Percentiles rank a stretch among this genome's conserved stretches.
These are phyloP conservation scores for Cordyceps farinosa DNA, from an alignment of 2,329 filamentous ascomycete genomes.

Conservation along the genomic window DNA sequence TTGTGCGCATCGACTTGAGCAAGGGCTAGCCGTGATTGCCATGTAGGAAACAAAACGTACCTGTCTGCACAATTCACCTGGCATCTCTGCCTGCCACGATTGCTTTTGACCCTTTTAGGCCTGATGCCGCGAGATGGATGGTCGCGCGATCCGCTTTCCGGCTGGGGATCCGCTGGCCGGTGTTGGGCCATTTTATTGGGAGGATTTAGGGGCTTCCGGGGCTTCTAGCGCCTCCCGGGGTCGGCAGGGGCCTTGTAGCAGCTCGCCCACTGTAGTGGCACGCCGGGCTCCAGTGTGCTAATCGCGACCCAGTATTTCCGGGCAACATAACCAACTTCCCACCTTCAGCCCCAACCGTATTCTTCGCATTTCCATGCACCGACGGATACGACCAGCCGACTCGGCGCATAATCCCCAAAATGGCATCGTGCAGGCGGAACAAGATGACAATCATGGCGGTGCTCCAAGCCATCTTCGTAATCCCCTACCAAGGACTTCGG, in stretches of 20 bases:
- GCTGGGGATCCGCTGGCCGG: no score
- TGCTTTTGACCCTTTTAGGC: no score
- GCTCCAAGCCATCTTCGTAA: not conserved
- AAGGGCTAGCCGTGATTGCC: no score
- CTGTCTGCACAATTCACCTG: no score
- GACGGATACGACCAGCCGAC: slow-evolving; percentile 6
- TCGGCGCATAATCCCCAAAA: slow-evolving; percentile 8
- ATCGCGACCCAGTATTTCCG: slow-evolving; percentile 11
- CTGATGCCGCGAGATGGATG: no score
- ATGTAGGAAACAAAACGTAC: no score
- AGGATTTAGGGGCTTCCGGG: not conserved
- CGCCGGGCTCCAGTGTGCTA: not conserved
- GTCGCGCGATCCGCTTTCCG: no score
- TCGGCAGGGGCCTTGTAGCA: not conserved
- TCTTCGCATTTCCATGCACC: slow-evolving; percentile 12
- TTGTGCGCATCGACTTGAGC: no score
- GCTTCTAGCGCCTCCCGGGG: not conserved
- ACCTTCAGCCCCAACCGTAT: slow-evolving; percentile 14
- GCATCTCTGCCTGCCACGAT: no score
- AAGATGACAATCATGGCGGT: slow-evolving; percentile 1
- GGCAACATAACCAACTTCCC: not conserved
- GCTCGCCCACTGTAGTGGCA: not conserved
- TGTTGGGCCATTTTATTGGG: not conserved
- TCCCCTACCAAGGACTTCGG: not conserved
- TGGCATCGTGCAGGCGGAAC: not conserved